Evolutionary conservation across 768 basidiomycete species (phyloP), one percentile per base, ranked within the genome.

Genomic region (Boletus coccyginus): DNA sequence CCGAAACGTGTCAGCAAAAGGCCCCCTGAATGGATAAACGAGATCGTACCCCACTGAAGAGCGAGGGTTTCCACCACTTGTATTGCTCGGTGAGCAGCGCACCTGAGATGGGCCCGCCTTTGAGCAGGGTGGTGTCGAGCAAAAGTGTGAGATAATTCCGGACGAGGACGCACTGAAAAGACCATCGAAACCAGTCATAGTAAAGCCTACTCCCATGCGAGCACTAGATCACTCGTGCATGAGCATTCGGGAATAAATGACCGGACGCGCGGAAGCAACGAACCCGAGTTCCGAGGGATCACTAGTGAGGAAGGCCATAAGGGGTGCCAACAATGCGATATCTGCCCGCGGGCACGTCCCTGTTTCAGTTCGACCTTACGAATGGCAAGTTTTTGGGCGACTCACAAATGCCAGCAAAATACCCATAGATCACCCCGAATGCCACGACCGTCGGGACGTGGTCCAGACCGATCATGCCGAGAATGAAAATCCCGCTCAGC

Each of bases 71-170:
- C 80, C 79, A 83, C 85, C 85, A 87, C 2, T 75, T 70, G 61
- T 79, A 84, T 9, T 74, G 63, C 13, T 73, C 58, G 0, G 81
- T 77, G 6, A 87, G 76, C 19, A 86, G 65, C 0, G 80, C 79
- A 1, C 85, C 84, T n/a, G 78, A 74, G 41, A 86, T 74, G 1
- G 85, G 85, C 0, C 80, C 78, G 7, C 82, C 83, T 78, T 50
- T 14, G 6, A 24, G 3, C 3, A 6, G 2, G 39, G 6, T 27
- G 27, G 27, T 3, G 17, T 46, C 31, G 27, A 41, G 42, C 4
- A 32, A 48, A 27, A 9, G 12, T 43, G 31, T n/a, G 16, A 36
- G 27, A 13, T 46, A 2, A 21, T 33, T 14, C 19, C 21, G 17
- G 9, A 4, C 7, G 8, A 33, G n/a, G 65, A 72, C 59, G 31